Base-by-base conservation (phyloP, 2,329 filamentous ascomycete genomes). In the Fusarium burgessii region DNA sequence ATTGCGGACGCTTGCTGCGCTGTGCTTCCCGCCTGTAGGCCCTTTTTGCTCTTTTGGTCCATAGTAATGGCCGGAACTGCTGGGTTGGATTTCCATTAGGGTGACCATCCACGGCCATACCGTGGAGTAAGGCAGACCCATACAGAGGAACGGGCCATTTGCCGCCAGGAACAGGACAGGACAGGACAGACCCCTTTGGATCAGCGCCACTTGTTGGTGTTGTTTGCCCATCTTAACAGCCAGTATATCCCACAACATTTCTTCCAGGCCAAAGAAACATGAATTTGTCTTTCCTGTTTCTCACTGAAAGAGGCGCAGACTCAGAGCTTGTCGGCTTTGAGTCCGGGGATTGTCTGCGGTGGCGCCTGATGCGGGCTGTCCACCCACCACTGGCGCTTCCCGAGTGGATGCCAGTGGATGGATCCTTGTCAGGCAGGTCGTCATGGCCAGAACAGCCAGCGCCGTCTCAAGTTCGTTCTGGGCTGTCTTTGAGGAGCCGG, bases 321-420 rank as follows among this genome's bases (percentile, higher is more conserved):
- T 61, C 72, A 74, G 70, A 73, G 72, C 68, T 68, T 71, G 68
- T 70, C 58, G 67, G 72, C 66, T 75, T 76, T 73, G 70, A 75
- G 69, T 71, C 74, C 61, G 70, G 74, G 72, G 72, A 74, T 75
- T 73, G 70, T 65, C 68, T 74, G 72, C 66, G 72, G 75, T 77
- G 75, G 75, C 74, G 75, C 73, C 72, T 74, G 69, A 74, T 77
- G 74, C 74, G 68, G 73, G 74, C 66, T 76, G 74, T 72, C 72
- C 75, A 74, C 75, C 70, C 70, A 72, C 66, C 70, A 73, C 56
- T 77, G 75, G 74, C 72, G 75, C 72, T 77, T 77, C 73, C 72
- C 71, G 64, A 71, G 75, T 77, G 75, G 75, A 77, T 76, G 75
- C 66, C 66, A 75, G 59, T 65, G 55, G 67, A 67, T 59, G 62